Percentiles rank a stretch among this genome's conserved stretches.
phyloP scores from a whole-genome alignment of 164 flowering plant genomes.

The Sextonia rubra region DNA sequence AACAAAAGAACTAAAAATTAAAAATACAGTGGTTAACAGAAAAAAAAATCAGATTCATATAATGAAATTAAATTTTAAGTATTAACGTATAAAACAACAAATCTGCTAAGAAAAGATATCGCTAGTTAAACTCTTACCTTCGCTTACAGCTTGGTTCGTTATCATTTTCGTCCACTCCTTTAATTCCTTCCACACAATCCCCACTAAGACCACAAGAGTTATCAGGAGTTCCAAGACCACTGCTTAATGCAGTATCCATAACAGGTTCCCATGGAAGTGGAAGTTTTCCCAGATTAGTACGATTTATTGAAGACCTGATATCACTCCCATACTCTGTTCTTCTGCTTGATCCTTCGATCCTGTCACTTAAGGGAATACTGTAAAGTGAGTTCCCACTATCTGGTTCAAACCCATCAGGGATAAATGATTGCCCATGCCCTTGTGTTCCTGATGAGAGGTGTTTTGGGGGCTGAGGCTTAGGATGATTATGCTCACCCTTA shows the following conservation, averaged over 20 bases:
- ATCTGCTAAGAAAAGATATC: background rate
- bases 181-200: conserved; percentile 57
- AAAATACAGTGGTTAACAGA: too few species aligned
- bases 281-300: conserved; percentile 26
- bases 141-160: conserved; percentile 57
- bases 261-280: conserved; percentile 20
- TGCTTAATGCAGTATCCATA: conserved; percentile 21
- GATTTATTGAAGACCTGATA: conserved; percentile 21
- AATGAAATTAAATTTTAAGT: too few species aligned
- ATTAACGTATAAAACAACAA: background rate
- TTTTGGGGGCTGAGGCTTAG: conserved; percentile 68
- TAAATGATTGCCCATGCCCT: conserved; percentile 27
- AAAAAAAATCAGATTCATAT: background rate
- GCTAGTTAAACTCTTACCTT: conserved; percentile 45
- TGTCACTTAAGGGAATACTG: conserved; percentile 24
- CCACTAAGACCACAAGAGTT: conserved; percentile 55
- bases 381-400: conserved; percentile 23
- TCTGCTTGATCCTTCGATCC: conserved; percentile 37
- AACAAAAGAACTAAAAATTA: background rate
- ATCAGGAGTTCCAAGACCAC: conserved; percentile 34
- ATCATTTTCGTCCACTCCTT: conserved; percentile 43
- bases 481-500: conserved; percentile 86
- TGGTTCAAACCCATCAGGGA: conserved; percentile 34
- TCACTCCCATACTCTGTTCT: conserved; percentile 35
- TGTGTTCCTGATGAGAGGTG: conserved; percentile 34